Conservation (phyloP, 768 basidiomycete genomes). For the Hypholoma sublateritium region DNA sequence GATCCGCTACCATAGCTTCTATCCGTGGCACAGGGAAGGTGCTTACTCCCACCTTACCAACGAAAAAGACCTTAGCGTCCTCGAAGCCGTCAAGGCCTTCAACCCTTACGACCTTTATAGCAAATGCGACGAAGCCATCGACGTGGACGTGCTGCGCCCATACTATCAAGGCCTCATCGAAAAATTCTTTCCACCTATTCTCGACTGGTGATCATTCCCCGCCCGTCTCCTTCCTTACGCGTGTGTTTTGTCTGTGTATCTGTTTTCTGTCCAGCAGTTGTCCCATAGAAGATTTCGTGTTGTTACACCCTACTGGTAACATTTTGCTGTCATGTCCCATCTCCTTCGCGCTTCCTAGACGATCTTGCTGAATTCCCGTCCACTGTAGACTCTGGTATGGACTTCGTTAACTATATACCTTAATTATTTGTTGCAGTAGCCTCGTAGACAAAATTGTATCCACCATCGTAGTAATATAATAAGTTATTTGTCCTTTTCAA, state of each 20-base stretch:
- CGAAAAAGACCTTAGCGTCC: constrained; percentile 61
- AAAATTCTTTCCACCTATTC: constrained; percentile 80
- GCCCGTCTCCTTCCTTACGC: neutral
- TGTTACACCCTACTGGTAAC: no score
- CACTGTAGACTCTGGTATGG: constrained; percentile 4
- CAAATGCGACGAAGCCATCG: constrained; percentile 74
- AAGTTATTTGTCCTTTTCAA: neutral
- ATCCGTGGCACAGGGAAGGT: constrained; percentile 91
- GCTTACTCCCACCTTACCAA: constrained; percentile 82
- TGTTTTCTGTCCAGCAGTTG: neutral
- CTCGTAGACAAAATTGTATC: constrained; percentile 12
- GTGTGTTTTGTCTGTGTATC: neutral
- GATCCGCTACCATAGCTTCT: constrained; percentile 95
- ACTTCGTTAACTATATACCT: neutral
- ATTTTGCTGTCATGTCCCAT: neutral
- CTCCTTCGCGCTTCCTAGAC: neutral
- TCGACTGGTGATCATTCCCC: constrained; percentile 65
- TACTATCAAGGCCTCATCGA: constrained; percentile 84
- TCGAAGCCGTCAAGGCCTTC: constrained; percentile 81
- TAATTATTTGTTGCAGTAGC: constrained; percentile 9
- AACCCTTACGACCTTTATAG: constrained; percentile 95
- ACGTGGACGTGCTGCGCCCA: constrained; percentile 63
- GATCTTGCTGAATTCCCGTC: neutral
- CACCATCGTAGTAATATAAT: constrained; percentile 5
- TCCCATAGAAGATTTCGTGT: no score